These are phyloP conservation scores for Mucuna pruriens DNA, from an alignment of 306 rosid genomes.

Conservation along the genomic window DNA sequence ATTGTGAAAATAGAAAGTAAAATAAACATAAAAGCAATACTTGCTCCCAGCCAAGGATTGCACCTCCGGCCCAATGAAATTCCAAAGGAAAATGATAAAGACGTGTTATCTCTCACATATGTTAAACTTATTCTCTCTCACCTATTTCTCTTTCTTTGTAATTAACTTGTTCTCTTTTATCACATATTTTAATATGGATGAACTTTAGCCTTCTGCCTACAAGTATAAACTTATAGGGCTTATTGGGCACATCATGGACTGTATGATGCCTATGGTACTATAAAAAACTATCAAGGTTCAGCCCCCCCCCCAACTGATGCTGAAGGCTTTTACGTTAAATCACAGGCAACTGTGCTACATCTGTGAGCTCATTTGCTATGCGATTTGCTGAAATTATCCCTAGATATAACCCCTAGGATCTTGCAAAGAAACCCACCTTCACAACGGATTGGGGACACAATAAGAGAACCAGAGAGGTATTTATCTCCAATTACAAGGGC, in stretches of 20 bases:
- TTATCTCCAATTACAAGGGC: constrained; percentile 15
- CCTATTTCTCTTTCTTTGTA: too few relatives aligned
- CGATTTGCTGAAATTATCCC: not conserved
- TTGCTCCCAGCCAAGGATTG: too few relatives aligned
- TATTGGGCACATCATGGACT: not conserved
- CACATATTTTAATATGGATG: not conserved
- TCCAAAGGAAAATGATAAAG: not conserved
- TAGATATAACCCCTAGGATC: not conserved
- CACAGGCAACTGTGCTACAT: not conserved
- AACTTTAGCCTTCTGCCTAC: not conserved
- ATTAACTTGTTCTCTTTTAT: not conserved
- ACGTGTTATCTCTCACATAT: not conserved
- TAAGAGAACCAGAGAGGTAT: not conserved
- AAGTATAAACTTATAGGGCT: not conserved
- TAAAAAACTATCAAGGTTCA: not conserved
- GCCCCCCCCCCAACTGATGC: not conserved
- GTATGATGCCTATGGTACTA: not conserved
- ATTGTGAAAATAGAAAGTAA: not conserved
- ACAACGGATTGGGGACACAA: not conserved
- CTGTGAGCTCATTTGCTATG: not conserved
- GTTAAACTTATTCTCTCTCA: too few relatives aligned
- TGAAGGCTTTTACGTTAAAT: not conserved
- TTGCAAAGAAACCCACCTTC: constrained; percentile 16
- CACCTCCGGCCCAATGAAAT: too few relatives aligned
- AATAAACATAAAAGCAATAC: not conserved